These are phyloP conservation scores for Pholiota adiposa DNA, from an alignment of 1,284 basidiomycete species.

Conservation along the genomic window DNA sequence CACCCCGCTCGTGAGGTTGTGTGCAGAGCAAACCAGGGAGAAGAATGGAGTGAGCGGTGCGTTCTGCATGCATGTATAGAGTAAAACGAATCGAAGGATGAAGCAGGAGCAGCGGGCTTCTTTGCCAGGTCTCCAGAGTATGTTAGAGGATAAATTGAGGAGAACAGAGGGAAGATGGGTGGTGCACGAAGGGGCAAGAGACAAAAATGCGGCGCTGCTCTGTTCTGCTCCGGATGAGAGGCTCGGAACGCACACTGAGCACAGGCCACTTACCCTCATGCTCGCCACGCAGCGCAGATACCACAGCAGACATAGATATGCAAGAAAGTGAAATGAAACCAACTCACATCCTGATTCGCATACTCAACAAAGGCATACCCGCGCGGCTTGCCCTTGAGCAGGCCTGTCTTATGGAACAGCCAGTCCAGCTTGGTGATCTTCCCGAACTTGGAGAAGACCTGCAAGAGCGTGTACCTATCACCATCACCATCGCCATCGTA, in stretches of 20 bases:
- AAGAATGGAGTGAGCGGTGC: too few relatives aligned
- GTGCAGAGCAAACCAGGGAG: too few relatives aligned
- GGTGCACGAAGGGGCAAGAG: too few relatives aligned
- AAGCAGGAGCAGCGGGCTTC: background rate
- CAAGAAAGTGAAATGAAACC: background rate
- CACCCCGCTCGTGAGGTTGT: too few relatives aligned
- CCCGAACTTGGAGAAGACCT: slow-evolving; percentile 90
- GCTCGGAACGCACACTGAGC: too few relatives aligned
- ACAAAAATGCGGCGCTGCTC: too few relatives aligned
- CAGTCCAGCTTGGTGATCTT: slow-evolving; percentile 93
- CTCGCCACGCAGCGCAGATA: slow-evolving; percentile 1
- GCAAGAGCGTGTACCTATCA: slow-evolving; percentile 80
- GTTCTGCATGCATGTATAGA: background rate
- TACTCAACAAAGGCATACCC: slow-evolving; percentile 97
- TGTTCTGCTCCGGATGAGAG: too few relatives aligned
- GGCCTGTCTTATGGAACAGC: slow-evolving; percentile 92
- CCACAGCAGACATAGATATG: background rate
- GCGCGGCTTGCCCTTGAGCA: slow-evolving; percentile 87
- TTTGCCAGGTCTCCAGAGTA: background rate
- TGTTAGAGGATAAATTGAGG: too few relatives aligned
- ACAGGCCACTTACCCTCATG: too few relatives aligned
- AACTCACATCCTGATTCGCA: slow-evolving; percentile 76
- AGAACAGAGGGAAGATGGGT: too few relatives aligned
- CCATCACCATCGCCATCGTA: background rate
- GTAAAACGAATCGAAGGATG: background rate